phyloP scores from a whole-genome alignment of 2,329 filamentous ascomycete species.

The Penicillium sp. region DNA sequence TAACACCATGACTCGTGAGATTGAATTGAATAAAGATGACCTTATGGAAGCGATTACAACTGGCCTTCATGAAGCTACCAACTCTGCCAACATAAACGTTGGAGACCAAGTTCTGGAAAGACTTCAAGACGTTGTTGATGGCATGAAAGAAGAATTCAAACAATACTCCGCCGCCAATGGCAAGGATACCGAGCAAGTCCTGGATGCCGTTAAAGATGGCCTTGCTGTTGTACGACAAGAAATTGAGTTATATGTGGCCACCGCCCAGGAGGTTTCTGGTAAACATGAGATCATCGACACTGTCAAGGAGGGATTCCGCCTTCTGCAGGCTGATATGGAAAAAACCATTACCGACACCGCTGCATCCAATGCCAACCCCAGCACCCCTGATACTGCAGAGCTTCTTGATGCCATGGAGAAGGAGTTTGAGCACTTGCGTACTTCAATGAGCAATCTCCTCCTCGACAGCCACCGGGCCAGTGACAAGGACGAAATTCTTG shows the following conservation, averaged over 20 bases:
- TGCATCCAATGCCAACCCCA: constrained; percentile 30
- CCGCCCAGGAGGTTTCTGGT: constrained; percentile 64
- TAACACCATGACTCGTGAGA: constrained; percentile 55
- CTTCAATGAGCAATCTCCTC: constrained; percentile 70
- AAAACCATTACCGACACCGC: constrained; percentile 50
- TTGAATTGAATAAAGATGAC: constrained; percentile 55
- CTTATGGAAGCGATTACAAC: constrained; percentile 60
- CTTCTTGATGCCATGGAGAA: constrained; percentile 74
- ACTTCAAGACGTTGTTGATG: constrained; percentile 59
- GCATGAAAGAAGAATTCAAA: constrained; percentile 67
- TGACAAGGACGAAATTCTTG: constrained; percentile 62
- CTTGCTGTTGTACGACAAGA: constrained; percentile 76
- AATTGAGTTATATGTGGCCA: constrained; percentile 78
- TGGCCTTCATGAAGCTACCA: constrained; percentile 55
- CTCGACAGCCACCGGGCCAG: constrained; percentile 58
- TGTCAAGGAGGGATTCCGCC: constrained; percentile 61
- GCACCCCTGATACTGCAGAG: constrained; percentile 60
- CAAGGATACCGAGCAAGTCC: constrained; percentile 80
- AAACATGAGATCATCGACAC: constrained; percentile 78
- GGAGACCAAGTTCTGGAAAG: constrained; percentile 61
- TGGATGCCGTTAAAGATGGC: constrained; percentile 85
- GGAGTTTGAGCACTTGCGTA: constrained; percentile 78
- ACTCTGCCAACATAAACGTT: constrained; percentile 51
- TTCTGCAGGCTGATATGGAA: constrained; percentile 60
- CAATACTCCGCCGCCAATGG: constrained; percentile 77